Evolutionary conservation across 176 grass and related monocot genomes (phyloP).

Genomic region (Avena eriantha): DNA sequence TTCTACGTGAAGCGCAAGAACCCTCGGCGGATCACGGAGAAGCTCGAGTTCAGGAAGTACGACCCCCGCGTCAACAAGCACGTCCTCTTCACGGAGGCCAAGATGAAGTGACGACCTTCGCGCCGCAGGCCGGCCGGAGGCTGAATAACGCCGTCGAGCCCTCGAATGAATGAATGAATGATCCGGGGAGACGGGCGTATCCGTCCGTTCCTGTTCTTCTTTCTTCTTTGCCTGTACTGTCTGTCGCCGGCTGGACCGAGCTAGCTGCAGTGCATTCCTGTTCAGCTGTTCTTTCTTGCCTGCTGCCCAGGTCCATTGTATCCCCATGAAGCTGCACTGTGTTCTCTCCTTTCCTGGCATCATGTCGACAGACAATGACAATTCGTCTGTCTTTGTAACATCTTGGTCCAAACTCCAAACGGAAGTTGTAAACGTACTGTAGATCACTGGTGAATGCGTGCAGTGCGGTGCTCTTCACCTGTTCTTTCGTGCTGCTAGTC

Average conservation of each 20-base stretch:
- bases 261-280: background rate
- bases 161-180: background rate
- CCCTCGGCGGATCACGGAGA: slow-evolving; percentile 60
- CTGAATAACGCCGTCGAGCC: background rate
- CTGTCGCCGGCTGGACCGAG: background rate
- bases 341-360: background rate
- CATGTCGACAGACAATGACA: too few relatives aligned
- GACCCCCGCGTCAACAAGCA: slow-evolving; percentile 73
- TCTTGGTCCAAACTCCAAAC: too few relatives aligned
- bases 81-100: slow-evolving; percentile 76
- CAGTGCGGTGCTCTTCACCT: background rate
- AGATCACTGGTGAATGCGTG: too few relatives aligned
- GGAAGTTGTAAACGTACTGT: too few relatives aligned
- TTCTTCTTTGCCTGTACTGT: background rate
- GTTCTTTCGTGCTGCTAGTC: background rate
- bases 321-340: background rate
- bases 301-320: background rate
- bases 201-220: background rate
- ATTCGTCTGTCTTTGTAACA: too few relatives aligned
- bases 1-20: slow-evolving; percentile 82
- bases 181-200: background rate
- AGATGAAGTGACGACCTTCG: slow-evolving; percentile 60
- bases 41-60: slow-evolving; percentile 72
- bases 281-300: background rate
- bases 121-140: background rate